A percentile compares a stretch with the other conserved stretches of the same genome.
Conservation (phyloP, 2,329 filamentous ascomycete genomes). For the Pezicula neosporulosa region DNA sequence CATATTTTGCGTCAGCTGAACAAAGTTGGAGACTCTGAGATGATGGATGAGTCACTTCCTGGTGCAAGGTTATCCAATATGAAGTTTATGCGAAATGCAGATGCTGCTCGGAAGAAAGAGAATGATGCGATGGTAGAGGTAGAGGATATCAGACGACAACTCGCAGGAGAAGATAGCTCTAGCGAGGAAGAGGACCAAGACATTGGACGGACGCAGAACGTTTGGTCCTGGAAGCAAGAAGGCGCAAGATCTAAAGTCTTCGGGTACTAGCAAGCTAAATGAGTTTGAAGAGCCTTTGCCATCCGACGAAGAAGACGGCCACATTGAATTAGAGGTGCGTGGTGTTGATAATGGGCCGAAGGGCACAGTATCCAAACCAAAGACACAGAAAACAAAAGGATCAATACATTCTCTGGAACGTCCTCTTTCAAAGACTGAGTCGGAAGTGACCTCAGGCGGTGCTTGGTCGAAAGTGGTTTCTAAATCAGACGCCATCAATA, state of each 20-base stretch:
- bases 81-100: constrained; percentile 93
- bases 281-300: constrained; percentile 59
- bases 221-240: constrained; percentile 55
- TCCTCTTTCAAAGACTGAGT: constrained; percentile 5
- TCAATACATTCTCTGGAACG: neutral
- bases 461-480: constrained; percentile 28
- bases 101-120: constrained; percentile 70
- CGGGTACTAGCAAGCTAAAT: constrained; percentile 23
- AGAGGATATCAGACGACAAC: constrained; percentile 64
- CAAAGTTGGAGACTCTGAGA: constrained; percentile 39
- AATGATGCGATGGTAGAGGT: constrained; percentile 76
- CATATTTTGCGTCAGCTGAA: constrained; percentile 47
- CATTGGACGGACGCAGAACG: constrained; percentile 69
- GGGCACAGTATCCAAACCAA: neutral
- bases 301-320: constrained; percentile 39
- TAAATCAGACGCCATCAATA: constrained; percentile 16
- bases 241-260: constrained; percentile 29
- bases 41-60: constrained; percentile 45
- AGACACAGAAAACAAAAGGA: constrained; percentile 7
- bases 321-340: constrained; percentile 26
- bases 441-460: constrained; percentile 17
- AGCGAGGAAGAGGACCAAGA: constrained; percentile 52
- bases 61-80: constrained; percentile 73
- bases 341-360: constrained; percentile 10
- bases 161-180: constrained; percentile 61